Base-by-base conservation (phyloP, 768 basidiomycete species). In the Lactarius vividus region DNA sequence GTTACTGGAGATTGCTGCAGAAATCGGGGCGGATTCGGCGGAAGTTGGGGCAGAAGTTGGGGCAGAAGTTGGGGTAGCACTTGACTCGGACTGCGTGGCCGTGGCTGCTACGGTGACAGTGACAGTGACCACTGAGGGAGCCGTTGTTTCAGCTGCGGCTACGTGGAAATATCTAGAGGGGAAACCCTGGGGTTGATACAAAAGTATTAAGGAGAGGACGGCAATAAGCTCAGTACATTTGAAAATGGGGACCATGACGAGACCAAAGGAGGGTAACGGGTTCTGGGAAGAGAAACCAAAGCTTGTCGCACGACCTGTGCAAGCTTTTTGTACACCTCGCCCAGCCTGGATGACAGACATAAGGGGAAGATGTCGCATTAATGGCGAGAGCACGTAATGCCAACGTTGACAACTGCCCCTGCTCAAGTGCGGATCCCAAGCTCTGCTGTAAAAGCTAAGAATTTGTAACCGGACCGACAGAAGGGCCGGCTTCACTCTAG, bases 361-460 rank as follows among this genome's bases (percentile, higher is more conserved):
- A 8, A 8, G 28, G 54, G 26, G 54, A 55, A 16, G 23, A 35
- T 3, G 23, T 61, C 60, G 60, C 46, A 52, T 29, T 53, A 52
- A 29, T 49, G 7, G 33, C 56, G 62, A 63, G 39, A n/a, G 62
- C 55, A 35, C 35, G 57, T 63, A 63, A 63, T 31, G 13, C 44
- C 26, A 9, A 37, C 18, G 2, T 4, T 18, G 31, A 18, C 54
- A 35, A 35, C 13, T 37, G 18, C n/a, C 4, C 61, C 61, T 33
- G 16, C n/a, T 49, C 33, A 11, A 11, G 16, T 49, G 49, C 39
- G 20, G 49, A 40, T 42, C 49, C n/a, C 5, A 1, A 5, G 33
- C 28, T 52, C 23, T 52, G 49, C 49, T 52, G 49, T 52, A 52
- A 52, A n/a, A 15, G 49, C 15, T 2, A 52, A 52, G 5, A 23